phyloP scores from a whole-genome alignment of 2,329 filamentous ascomycete species.

The Shiraia sp. region DNA sequence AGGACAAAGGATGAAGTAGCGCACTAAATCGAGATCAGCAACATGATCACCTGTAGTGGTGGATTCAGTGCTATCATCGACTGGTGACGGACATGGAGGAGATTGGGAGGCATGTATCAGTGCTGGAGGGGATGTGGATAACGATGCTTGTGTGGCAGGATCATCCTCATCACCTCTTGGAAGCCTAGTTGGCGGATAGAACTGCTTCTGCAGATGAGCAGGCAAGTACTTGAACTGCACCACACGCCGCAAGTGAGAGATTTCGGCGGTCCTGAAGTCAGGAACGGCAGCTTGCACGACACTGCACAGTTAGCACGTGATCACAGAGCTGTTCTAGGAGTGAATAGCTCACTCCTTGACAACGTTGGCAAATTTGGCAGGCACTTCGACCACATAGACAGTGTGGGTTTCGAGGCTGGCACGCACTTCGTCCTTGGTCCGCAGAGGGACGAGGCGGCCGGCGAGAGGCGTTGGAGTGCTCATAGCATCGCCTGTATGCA shows the following conservation, averaged over 20 bases:
- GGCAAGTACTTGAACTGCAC: constrained; percentile 73
- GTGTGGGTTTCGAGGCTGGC: constrained; percentile 59
- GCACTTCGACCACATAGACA: constrained; percentile 73
- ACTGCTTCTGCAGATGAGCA: constrained; percentile 56
- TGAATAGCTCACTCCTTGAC: constrained; percentile 67
- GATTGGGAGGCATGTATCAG: constrained; percentile 8
- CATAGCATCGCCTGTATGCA: constrained; percentile 27
- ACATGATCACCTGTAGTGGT: constrained; percentile 16
- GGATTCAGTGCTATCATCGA: constrained; percentile 9
- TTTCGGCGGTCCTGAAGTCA: constrained; percentile 48
- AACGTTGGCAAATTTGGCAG: constrained; percentile 71
- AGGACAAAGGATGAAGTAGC: constrained; percentile 58
- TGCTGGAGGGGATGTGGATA: constrained; percentile 29
- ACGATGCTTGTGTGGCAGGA: constrained; percentile 29
- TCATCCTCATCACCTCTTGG: constrained; percentile 41
- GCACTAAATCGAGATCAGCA: constrained; percentile 41
- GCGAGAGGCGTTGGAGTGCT: constrained; percentile 20
- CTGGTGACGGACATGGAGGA: constrained; percentile 6
- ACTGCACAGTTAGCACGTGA: constrained; percentile 39
- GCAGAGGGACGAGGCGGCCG: constrained; percentile 45
- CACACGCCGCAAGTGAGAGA: constrained; percentile 71
- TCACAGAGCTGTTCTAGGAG: constrained; percentile 10
- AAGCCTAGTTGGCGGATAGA: constrained; percentile 36
- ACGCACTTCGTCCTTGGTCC: constrained; percentile 56
- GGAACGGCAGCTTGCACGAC: constrained; percentile 51